Base-by-base conservation (phyloP, 106 monocot species). In the Cymbidium sinense region DNA sequence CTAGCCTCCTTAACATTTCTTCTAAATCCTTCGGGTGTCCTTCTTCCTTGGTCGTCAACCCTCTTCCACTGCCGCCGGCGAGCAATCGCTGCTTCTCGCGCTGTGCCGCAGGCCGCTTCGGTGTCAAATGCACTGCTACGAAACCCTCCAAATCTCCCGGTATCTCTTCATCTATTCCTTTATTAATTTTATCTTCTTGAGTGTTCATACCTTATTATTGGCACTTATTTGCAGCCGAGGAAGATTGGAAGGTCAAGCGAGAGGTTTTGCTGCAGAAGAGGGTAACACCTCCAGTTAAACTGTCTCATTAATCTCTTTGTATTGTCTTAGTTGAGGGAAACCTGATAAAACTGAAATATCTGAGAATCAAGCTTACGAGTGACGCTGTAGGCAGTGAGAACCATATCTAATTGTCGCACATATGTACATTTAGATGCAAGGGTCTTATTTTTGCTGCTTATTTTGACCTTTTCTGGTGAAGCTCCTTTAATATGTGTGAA, bases 211-310 rank as follows among this genome's bases (percentile, higher is more conserved):
- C 28, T 41, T 51, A 80, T 62, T 27, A 9, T 79, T 70, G 1
- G 33, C 23, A 17, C 34, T 17, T 12, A 69, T 34, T 64, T 34
- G 74, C 86, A 95, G 95, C 95, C 55, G 95, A 92, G 47, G 90
- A 95, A 74, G 95, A 95, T 0, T 95, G 95, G 92, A 95, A 92
- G 82, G 70, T 81, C 47, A 95, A 95, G 95, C 88, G 95, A 13
- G 87, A 85, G 76, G 15, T 87, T 79, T 80, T 95, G 27, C 80
- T 90, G 0, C 79, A 95, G 76, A 95, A 95, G 82, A 88, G 90
- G 86, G 95, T 95, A 84, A 39, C 43, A 34, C 4, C 69, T 69
- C 13, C 69, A 69, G 28, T 13, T 33, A 3, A 13, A 33, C 64
- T 39, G 58, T 30, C 29, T 4, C 23, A 47, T 47, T 13, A 15